phyloP scores from a whole-genome alignment of 257 asterid genomes.

The Nicotiana tomentosiformis region DNA sequence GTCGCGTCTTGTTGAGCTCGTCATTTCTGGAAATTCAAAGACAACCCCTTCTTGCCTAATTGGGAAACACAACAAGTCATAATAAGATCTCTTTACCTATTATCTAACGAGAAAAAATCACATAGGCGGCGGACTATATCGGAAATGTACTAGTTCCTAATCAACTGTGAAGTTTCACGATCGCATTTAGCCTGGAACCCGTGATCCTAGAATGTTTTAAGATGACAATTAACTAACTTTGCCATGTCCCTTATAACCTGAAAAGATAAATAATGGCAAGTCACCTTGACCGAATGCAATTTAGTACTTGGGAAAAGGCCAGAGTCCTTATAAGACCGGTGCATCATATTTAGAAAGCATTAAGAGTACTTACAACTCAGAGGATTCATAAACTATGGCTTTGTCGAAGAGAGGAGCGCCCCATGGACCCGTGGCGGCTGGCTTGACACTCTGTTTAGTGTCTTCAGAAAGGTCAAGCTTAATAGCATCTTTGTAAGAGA shows the following conservation, averaged over 20 bases:
- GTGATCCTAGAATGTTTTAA: too few species aligned
- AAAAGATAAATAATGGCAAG: too few species aligned
- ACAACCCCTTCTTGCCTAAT: slow-evolving; percentile 59
- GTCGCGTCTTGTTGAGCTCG: slow-evolving; percentile 89
- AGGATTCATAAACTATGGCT: slow-evolving; percentile 66
- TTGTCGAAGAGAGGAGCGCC: slow-evolving; percentile 97
- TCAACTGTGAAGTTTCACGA: too few species aligned
- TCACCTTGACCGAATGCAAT: too few species aligned
- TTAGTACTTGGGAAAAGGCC: too few species aligned
- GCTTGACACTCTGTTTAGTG: slow-evolving; percentile 42
- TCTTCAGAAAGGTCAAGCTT: slow-evolving; percentile 72
- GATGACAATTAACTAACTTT: too few species aligned
- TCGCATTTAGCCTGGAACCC: too few species aligned
- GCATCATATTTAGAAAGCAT: not conserved
- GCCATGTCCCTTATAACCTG: too few species aligned
- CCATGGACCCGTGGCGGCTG: slow-evolving; percentile 90
- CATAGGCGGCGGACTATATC: too few species aligned
- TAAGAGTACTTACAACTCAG: slow-evolving; percentile 60
- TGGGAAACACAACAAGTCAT: not conserved
- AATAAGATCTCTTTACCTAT: too few species aligned
- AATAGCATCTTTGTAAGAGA: slow-evolving; percentile 67
- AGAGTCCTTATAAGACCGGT: not conserved
- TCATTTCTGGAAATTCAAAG: slow-evolving; percentile 87
- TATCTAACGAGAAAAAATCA: too few species aligned
- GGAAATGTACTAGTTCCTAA: too few species aligned